A percentile compares a stretch with the other conserved stretches of the same genome.
Conservation (phyloP, 768 basidiomycete species). For the Aureoboletus auriporus region DNA sequence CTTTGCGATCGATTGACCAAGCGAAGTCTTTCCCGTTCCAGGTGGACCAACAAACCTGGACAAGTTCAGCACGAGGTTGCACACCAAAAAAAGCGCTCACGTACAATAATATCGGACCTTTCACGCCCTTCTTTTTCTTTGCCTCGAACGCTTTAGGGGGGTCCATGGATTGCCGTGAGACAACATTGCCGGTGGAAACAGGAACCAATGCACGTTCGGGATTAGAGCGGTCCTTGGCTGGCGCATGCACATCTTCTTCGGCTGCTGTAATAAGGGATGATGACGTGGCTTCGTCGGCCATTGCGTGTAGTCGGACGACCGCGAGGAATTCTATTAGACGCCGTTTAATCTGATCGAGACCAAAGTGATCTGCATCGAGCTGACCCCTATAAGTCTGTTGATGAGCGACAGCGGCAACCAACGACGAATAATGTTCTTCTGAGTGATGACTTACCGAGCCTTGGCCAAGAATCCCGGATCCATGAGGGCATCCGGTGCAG, state of each 20-base stretch:
- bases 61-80: neutral
- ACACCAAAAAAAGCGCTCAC: neutral
- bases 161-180: conserved; percentile 10
- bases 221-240: conserved; percentile 17
- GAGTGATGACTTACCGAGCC: conserved; percentile 44
- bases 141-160: conserved; percentile 1
- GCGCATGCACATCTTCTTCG: conserved; percentile 16
- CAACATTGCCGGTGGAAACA: conserved; percentile 10
- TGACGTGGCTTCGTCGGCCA: conserved; percentile 18
- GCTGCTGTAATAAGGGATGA: neutral
- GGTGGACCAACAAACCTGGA: conserved; percentile 84
- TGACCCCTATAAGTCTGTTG: conserved; percentile 37
- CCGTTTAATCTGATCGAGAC: conserved; percentile 89
- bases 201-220: conserved; percentile 20
- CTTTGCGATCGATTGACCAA: conserved; percentile 84
- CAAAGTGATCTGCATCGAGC: conserved; percentile 88
- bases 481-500: conserved; percentile 35
- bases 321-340: conserved; percentile 89
- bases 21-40: conserved; percentile 87
- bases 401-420: neutral
- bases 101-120: conserved; percentile 71
- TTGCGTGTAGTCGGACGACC: conserved; percentile 59
- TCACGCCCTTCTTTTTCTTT: conserved; percentile 41
- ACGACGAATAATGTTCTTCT: neutral
- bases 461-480: conserved; percentile 59